A percentile compares a stretch with the other conserved stretches of the same genome.
Evolutionary conservation across 2,329 filamentous ascomycete genomes (phyloP).

Genomic region (Orbilia brochopaga): DNA sequence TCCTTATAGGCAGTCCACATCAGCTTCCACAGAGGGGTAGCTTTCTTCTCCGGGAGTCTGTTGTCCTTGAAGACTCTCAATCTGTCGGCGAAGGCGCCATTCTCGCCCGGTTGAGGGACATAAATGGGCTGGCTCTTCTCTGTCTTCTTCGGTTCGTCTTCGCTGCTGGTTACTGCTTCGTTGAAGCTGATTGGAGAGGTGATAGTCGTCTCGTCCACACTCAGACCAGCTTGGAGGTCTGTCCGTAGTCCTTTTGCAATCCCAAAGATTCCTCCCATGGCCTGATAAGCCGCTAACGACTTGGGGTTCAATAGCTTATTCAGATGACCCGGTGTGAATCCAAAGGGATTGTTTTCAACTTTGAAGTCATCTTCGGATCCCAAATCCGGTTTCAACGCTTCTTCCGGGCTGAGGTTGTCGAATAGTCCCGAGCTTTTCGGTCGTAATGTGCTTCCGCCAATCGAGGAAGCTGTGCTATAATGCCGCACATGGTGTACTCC

Average conservation of each 20-base stretch:
- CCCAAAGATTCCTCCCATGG: constrained; percentile 64
- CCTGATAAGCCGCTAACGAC: constrained; percentile 61
- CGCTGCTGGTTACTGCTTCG: constrained; percentile 59
- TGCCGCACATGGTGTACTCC: constrained; percentile 46
- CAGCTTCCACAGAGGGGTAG: constrained; percentile 66
- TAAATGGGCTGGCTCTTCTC: constrained; percentile 29
- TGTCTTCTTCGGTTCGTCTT: constrained; percentile 54
- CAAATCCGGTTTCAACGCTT: constrained; percentile 63
- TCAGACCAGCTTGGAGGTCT: constrained; percentile 62
- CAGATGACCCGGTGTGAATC: constrained; percentile 64
- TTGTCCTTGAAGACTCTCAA: constrained; percentile 68
- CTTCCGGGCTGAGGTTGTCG: constrained; percentile 55
- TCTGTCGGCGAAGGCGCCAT: constrained; percentile 61
- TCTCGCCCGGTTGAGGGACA: constrained; percentile 23
- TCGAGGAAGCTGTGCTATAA: constrained; percentile 39
- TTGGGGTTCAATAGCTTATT: constrained; percentile 64
- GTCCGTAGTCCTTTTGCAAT: constrained; percentile 64
- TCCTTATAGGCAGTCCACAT: constrained; percentile 76
- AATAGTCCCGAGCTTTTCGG: constrained; percentile 45
- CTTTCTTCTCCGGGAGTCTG: constrained; percentile 68
- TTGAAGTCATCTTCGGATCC: constrained; percentile 64
- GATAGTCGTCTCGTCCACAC: constrained; percentile 62
- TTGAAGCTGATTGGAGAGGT: constrained; percentile 62
- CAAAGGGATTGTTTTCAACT: constrained; percentile 63
- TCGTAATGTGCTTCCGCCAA: constrained; percentile 47